Percentiles rank a stretch among this genome's conserved stretches.
Conservation (phyloP, 2,329 filamentous ascomycete species). For the Claviceps digitariae region DNA sequence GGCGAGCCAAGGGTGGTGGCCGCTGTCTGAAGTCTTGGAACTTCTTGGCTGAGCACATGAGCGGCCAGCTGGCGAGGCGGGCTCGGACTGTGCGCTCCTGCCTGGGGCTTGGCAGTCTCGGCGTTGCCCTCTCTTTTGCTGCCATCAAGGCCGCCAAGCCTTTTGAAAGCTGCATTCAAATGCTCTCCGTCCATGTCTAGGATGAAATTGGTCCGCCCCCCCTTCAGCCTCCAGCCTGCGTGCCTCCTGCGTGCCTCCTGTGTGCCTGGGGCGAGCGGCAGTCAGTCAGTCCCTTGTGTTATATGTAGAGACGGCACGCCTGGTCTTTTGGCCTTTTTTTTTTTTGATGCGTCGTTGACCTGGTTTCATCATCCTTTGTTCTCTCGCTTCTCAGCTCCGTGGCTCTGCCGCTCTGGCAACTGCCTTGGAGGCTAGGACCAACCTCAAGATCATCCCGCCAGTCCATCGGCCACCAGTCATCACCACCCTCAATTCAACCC, state of each 20-base stretch:
- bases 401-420: neutral
- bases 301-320: constrained; percentile 1
- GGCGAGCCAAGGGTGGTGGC: neutral
- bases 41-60: neutral
- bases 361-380: neutral
- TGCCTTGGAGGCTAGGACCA: neutral
- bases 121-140: constrained; percentile 7
- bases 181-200: neutral
- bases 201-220: constrained; percentile 1
- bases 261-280: neutral
- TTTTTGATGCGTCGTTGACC: neutral
- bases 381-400: neutral
- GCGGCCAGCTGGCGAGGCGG: neutral
- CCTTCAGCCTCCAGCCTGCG: neutral
- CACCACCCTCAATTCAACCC: neutral
- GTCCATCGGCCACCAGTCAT: neutral
- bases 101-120: constrained; percentile 11
- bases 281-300: neutral
- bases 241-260: neutral
- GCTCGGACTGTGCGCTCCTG: constrained; percentile 2
- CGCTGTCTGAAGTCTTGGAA: neutral
- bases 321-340: too few relatives aligned
- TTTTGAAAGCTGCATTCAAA: constrained; percentile 3
- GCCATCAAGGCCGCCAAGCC: constrained; percentile 9
- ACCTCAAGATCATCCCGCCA: neutral